Evolutionary conservation across 352 stramenopile genomes (phyloP).

Genomic region (Phytophthora sansomeana): DNA sequence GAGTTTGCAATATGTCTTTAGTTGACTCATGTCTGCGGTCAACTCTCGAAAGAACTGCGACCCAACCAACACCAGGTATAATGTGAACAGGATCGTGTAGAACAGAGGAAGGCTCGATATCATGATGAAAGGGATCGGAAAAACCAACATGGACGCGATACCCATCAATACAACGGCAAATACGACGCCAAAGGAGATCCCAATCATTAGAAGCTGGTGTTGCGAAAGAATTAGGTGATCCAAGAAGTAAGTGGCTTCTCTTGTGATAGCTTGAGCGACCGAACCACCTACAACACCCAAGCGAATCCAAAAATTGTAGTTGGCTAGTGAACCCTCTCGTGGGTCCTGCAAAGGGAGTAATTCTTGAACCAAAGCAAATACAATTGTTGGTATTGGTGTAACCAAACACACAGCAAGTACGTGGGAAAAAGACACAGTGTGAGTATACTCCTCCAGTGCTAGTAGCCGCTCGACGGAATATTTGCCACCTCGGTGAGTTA

Average conservation of each 20-base stretch:
- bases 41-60: neutral
- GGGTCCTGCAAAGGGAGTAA: conserved; percentile 11
- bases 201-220: neutral
- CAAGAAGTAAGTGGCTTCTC: conserved; percentile 1
- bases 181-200: neutral
- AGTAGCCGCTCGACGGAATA: too few relatives aligned
- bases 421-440: too few relatives aligned
- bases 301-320: conserved; percentile 18
- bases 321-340: neutral
- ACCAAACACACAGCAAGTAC: too few relatives aligned
- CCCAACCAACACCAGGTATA: conserved; percentile 1
- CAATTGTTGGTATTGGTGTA: neutral
- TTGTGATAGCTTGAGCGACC: neutral
- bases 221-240: neutral
- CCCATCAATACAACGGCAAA: conserved; percentile 2
- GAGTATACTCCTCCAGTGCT: too few relatives aligned
- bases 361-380: conserved; percentile 10
- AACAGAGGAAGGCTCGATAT: conserved; percentile 4
- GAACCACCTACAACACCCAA: neutral
- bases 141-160: neutral
- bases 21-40: neutral
- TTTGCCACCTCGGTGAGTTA: too few relatives aligned
- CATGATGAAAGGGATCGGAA: conserved; percentile 19
- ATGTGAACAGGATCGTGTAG: neutral
- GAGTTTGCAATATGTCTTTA: neutral